A percentile compares a stretch with the other conserved stretches of the same genome.
Evolutionary conservation across 495 filamentous ascomycete species (phyloP).

Genomic region (Lophiostoma macrostomum): DNA sequence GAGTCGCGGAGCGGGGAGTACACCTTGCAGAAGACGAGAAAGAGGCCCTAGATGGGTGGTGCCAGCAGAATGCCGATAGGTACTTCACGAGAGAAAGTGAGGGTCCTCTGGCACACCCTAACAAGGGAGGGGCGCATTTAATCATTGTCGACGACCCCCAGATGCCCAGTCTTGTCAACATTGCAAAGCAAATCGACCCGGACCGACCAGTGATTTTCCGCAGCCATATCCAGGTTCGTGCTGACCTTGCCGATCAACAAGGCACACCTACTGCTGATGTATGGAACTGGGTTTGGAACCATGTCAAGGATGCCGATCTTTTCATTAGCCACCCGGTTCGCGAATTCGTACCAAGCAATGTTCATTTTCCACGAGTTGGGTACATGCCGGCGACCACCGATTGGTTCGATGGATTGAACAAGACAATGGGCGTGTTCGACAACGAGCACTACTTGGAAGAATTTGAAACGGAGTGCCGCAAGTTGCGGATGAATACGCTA

Average conservation of each 20-base stretch:
- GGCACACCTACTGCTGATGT: slow-evolving; percentile 69
- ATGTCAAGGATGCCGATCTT: slow-evolving; percentile 67
- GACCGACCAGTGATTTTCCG: slow-evolving; percentile 76
- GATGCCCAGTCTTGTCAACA: slow-evolving; percentile 77
- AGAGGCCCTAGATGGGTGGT: slow-evolving; percentile 64
- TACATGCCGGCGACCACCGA: slow-evolving; percentile 85
- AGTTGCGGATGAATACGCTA: slow-evolving; percentile 57
- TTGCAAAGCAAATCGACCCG: slow-evolving; percentile 70
- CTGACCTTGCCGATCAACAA: slow-evolving; percentile 61
- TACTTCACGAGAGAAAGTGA: slow-evolving; percentile 71
- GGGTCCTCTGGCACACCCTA: slow-evolving; percentile 63
- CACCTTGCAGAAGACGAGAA: slow-evolving; percentile 61
- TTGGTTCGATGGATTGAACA: slow-evolving; percentile 89
- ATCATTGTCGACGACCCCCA: slow-evolving; percentile 84
- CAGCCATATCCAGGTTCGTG: slow-evolving; percentile 81
- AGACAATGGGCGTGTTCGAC: slow-evolving; percentile 71
- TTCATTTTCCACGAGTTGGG: slow-evolving; percentile 64
- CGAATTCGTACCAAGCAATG: slow-evolving; percentile 67
- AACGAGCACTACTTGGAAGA: slow-evolving; percentile 69
- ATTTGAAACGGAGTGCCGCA: slow-evolving; percentile 65
- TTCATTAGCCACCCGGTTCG: slow-evolving; percentile 85
- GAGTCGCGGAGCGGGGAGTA: slow-evolving; percentile 62
- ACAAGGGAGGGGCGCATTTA: slow-evolving; percentile 74
- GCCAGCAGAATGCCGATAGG: slow-evolving; percentile 68
- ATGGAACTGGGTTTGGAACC: slow-evolving; percentile 75